phyloP scores from a whole-genome alignment of 164 flowering plant genomes.

The Nymphaea thermarum region DNA sequence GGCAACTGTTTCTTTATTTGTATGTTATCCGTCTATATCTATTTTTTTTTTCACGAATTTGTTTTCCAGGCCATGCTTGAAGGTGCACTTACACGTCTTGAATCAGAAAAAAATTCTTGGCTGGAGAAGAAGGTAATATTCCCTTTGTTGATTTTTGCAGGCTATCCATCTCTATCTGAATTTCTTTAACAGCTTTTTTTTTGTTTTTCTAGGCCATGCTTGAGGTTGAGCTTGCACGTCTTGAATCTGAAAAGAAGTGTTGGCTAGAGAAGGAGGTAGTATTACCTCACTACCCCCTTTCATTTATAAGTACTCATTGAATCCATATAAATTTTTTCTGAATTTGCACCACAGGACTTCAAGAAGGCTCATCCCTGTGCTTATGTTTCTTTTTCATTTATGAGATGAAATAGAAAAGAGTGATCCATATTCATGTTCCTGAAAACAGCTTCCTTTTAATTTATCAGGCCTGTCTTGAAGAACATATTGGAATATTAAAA shows the following conservation, averaged over 20 bases:
- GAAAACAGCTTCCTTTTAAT: background rate
- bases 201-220: background rate
- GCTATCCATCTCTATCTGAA: background rate
- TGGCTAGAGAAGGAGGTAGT: background rate
- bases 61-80: too few relatives aligned
- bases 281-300: background rate
- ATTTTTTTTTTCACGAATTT: too few relatives aligned
- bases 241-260: background rate
- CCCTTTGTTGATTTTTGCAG: too few relatives aligned
- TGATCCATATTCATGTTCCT: background rate
- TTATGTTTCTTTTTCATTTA: background rate
- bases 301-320: too few relatives aligned
- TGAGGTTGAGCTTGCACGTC: background rate
- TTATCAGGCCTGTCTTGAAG: slow-evolving; percentile 2
- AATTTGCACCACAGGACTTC: background rate
- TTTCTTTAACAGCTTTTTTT: background rate
- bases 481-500: slow-evolving; percentile 14
- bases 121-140: too few relatives aligned
- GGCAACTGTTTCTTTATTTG: too few relatives aligned
- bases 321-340: too few relatives aligned
- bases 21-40: too few relatives aligned
- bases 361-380: background rate
- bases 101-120: too few relatives aligned
- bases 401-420: background rate
- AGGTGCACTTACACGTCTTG: too few relatives aligned